phyloP scores from a whole-genome alignment of 2,329 filamentous ascomycete genomes.

The Calonectria ilicicola region DNA sequence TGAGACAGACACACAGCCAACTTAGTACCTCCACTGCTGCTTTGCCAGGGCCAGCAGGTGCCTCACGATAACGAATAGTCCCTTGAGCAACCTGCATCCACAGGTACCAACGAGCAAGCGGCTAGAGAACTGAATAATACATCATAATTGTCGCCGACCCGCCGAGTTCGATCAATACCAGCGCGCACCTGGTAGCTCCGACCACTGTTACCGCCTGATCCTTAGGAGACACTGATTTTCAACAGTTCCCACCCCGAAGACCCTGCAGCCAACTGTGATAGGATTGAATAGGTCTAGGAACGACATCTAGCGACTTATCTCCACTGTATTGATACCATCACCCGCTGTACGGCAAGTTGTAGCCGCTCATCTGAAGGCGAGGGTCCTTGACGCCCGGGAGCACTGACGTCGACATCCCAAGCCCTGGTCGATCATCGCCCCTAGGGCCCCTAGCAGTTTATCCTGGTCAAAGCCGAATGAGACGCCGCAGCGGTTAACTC shows the following conservation, averaged over 20 bases:
- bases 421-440: constrained; percentile 47
- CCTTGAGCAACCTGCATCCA: constrained; percentile 6
- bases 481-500: constrained; percentile 49
- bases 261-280: constrained; percentile 39
- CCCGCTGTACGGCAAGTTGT: constrained; percentile 29
- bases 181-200: background rate
- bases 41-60: background rate
- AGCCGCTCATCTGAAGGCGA: constrained; percentile 33
- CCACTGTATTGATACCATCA: constrained; percentile 26
- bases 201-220: constrained; percentile 26
- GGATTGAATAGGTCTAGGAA: constrained; percentile 24
- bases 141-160: constrained; percentile 16
- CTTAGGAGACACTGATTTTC: constrained; percentile 30
- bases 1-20: constrained; percentile 7
- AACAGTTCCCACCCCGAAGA: constrained; percentile 33
- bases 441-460: constrained; percentile 37
- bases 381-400: constrained; percentile 29
- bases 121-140: constrained; percentile 6
- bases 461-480: constrained; percentile 46
- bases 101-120: background rate
- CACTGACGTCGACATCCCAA: constrained; percentile 42
- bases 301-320: constrained; percentile 24
- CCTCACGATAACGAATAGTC: constrained; percentile 16
- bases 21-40: background rate
- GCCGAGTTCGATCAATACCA: constrained; percentile 23